Base-by-base conservation (phyloP, 2,329 filamentous ascomycete species). In the Volutella citrinella region DNA sequence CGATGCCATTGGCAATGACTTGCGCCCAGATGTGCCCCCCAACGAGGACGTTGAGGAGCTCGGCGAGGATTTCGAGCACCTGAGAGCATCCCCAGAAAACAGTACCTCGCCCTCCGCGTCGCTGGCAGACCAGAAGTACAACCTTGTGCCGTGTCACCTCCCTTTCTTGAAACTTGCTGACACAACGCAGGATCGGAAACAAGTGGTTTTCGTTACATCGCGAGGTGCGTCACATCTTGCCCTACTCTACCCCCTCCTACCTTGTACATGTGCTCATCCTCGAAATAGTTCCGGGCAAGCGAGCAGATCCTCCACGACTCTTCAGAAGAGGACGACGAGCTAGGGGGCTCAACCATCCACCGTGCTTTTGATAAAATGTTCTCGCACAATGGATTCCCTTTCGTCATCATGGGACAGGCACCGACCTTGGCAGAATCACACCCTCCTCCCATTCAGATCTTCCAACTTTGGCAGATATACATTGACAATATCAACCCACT, bases 401-500 rank as follows among this genome's bases (percentile, higher is more conserved):
- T 80, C 47, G 60, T 75, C 19, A 62, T 78, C 12, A 72, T 73
- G 18, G 69, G 67, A 18, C 54, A 62, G 9, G 54, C 55, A 12
- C 52, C 60, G 13, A 63, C 61, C 29, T 61, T 77, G 30, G 68
- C 69, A 5, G 61, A 64, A 30, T 56, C 65, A 12, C 76, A 79
- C 42, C 78, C 78, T 9, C 55, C 70, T 3, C 63, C 72, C 16
- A 71, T 80, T 14, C 75, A 80, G 38, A 79, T 80, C 33, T 74
- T 82, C 39, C 71, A 77, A 45, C 64, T 82, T 13, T 87, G 82
- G 82, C 80, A 85, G 56, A 69, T 77, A 12, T 87, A 83, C 51
- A 69, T 86, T 25, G 74, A 79, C 43, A 84, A 84, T 48, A 76
- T 86, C 46, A 80, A 86, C 46, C 80, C 82, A 0, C 54, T 87